Evolutionary conservation across 495 filamentous ascomycete species (phyloP), one percentile per base, ranked within the genome.

Genomic region (Daldinia childiae): DNA sequence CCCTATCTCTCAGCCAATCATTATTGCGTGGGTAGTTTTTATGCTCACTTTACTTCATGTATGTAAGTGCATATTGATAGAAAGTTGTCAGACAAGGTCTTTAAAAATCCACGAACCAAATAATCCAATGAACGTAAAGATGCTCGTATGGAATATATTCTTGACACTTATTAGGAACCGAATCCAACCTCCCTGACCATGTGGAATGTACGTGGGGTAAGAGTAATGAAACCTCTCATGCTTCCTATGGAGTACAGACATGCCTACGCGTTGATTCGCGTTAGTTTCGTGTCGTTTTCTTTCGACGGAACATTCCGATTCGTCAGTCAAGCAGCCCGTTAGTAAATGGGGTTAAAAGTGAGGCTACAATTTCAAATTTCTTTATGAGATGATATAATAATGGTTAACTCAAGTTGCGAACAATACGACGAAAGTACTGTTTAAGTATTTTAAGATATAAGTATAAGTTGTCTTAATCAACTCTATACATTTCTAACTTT

Each of bases 241-340:
- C 21, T 43, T 27, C 7, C 32, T 52, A 27, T 26, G 26, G 51
- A 24, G 30, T 66, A 48, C 50, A 58, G 14, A 32, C 39, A 48
- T 11, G 12, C 63, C 43, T 30, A 76, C 74, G 74, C 72, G 74
- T 68, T 36, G 12, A 62, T 55, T 67, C 74, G 74, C 68, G 74
- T 74, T 57, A 66, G 29, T 64, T 60, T 76, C 74, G 74, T 63
- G 74, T 76, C 54, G 4, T 17, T 9, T 32, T 60, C 11, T 54
- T 15, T 24, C 7, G n/a, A 54, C 21, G 50, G 50, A 26, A 43
- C 34, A 15, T 32, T 56, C 32, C 27, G 60, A 64, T 63, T 63
- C 26, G 62, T 34, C 50, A 43, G 32, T 43, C 19, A 24, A 14
- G 15, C 27, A 30, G 19, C 6, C 17, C 26, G 24, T 9, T 54